Base-by-base conservation (phyloP, 1,284 basidiomycete genomes). In the Apiotrichum veenhuisii region DNA sequence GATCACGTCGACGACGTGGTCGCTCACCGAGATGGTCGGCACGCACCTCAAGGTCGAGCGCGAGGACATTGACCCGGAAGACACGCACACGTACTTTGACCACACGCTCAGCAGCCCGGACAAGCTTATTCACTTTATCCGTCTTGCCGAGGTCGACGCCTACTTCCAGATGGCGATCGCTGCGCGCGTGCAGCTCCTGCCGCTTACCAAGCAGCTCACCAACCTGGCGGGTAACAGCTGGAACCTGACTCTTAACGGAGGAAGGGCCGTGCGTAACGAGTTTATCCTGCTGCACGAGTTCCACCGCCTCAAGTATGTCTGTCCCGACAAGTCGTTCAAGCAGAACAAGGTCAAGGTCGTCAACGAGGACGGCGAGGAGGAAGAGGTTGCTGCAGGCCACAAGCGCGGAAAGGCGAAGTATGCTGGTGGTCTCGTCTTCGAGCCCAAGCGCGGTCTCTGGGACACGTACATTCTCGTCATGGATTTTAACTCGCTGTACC, bases 401-500 rank as follows among this genome's bases (percentile, higher is more conserved):
- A 87, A 88, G 64, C 80, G 82, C 50, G 93, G 89, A 75, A 87
- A 87, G 62, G 94, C 98, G 78, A 98, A 97, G 78, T 99, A 93
- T 80, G 95, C 97, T 77, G 96, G 96, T 72, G 96, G 96, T 79
- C 83, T 98, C 49, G 96, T 99, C 17, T 95, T 99, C 64, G 92
- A 97, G 64, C 96, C 96, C 0, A 96, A 97, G 79, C 83, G 91
- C 57, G 93, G 94, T 7, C 80, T 99, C 50, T 98, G 91, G 90
- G 96, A 98, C 80, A 95, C 88, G 68, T 96, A 85, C 73, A 90
- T 98, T 74, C 82, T 99, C 27, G 95, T 99, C 74, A 98, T 99
- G 96, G 96, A 99, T 79, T 98, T 98, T 85, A 98, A 98, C 79
- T 98, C 93, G 66, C 82, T 98, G 59, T 98, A 99, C 74, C 96